phyloP scores from a whole-genome alignment of 2,329 filamentous ascomycete species.

The Exophiala spinifera region DNA sequence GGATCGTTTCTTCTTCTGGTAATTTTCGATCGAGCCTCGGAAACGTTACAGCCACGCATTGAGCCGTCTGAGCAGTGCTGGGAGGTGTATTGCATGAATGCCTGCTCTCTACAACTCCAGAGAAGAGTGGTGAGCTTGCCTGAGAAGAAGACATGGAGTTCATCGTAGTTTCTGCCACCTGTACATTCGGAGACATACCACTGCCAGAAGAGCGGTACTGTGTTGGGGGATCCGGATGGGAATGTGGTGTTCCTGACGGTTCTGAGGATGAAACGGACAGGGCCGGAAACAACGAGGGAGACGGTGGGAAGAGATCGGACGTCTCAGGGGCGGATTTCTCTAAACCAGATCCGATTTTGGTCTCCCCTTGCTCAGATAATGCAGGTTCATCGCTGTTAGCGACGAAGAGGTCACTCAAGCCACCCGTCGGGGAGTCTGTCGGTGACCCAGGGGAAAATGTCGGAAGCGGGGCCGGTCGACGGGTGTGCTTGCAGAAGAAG shows the following conservation, averaged over 20 bases:
- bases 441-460: not conserved
- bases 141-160: not conserved
- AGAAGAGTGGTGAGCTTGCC: slow-evolving; percentile 2
- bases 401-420: slow-evolving; percentile 1
- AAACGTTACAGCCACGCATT: not conserved
- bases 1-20: slow-evolving; percentile 1
- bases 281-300: not conserved
- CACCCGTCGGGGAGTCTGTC: slow-evolving; percentile 1
- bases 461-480: not conserved
- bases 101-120: not conserved
- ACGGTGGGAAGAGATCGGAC: slow-evolving; percentile 1
- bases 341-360: not conserved
- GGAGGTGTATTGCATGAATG: slow-evolving; percentile 1
- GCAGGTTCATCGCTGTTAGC: not conserved
- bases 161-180: not conserved
- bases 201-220: not conserved
- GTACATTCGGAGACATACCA: not conserved
- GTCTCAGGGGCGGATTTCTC: not conserved
- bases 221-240: not conserved
- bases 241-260: not conserved
- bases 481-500: not conserved
- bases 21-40: not conserved
- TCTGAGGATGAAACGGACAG: not conserved
- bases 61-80: not conserved
- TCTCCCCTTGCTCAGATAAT: not conserved